Evolutionary conservation across 345 rosid species (phyloP), one percentile per base, ranked within the genome.

Genomic region (Arabidopsis suecica): DNA sequence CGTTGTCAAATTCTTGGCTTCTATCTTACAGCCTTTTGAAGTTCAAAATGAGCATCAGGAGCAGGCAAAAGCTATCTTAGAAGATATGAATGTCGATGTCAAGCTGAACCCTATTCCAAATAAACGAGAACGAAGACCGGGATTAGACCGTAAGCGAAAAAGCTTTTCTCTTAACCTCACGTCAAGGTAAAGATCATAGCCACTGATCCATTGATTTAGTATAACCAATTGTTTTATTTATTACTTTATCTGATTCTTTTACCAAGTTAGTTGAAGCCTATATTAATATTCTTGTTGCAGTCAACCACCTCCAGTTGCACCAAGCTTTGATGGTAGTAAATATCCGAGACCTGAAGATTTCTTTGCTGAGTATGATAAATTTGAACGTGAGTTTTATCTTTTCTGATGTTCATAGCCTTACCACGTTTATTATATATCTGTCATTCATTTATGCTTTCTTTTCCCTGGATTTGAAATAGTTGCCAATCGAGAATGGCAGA

Each of bases 141-240:
- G 83, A 28, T 74, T 86, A 72, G 89, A 83, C 37, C 87, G 87
- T 28, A 87, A 88, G 72, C 87, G 90, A 13, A 79, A 85, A 69
- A 89, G 80, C 56, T 94, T 94, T 78, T 88, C 93, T 79, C 71
- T 91, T 76, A 82, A 88, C 77, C 92, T 89, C 56, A 75, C 69
- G 55, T 79, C 68, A 2, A 86, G 89, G 96, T 90, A 74, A 76
- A 42, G 33, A 69, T 65, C 78, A 11, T 64, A 54, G 63, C 61
- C 25, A 38, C 18, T 5, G 40, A 32, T 53, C 51, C 44, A 6
- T 12, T 48, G 23, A 14, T 59, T 65, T 10, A 47, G 53, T 25
- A 16, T 72, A 11, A n/a, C 36, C 5, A 51, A 58, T 12, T 50
- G 32, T 7, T 63, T 57, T 75, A 9, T 72, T 16, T 25, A 38